phyloP scores from a whole-genome alignment of 768 basidiomycete species.

The Pleurotus citrinopileatus region DNA sequence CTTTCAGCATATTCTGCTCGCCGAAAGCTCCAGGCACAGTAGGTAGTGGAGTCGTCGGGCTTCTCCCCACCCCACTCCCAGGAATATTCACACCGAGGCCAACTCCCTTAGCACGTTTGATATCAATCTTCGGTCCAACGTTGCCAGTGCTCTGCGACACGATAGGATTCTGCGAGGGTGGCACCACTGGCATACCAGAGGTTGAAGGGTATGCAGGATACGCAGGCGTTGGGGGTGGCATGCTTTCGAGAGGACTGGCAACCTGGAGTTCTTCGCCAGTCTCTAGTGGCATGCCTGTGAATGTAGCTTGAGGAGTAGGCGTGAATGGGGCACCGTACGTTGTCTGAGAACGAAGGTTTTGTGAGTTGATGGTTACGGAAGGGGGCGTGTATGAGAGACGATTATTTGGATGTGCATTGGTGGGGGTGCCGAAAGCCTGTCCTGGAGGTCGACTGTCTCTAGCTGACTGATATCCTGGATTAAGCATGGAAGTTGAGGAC shows the following conservation, averaged over 20 bases:
- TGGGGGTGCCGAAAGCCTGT: conserved; percentile 1
- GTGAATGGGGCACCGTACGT: conserved; percentile 50
- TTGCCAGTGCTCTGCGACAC: conserved; percentile 45
- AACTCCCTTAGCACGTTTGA: conserved; percentile 54
- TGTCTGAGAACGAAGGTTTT: conserved; percentile 47
- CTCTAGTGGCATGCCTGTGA: not conserved
- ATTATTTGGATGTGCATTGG: conserved; percentile 8
- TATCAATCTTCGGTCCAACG: conserved; percentile 61
- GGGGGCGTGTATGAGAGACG: conserved; percentile 26
- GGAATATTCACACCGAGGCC: conserved; percentile 24
- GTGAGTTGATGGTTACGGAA: conserved; percentile 25
- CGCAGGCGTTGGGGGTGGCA: conserved; percentile 60
- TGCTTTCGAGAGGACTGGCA: conserved; percentile 21
- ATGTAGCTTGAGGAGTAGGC: conserved; percentile 14
- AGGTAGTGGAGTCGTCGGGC: conserved; percentile 48
- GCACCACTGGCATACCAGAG: conserved; percentile 45
- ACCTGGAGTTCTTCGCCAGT: not conserved
- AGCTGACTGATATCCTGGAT: conserved; percentile 12
- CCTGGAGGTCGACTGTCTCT: not conserved
- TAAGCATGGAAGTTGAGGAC: conserved; percentile 21
- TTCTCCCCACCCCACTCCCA: conserved; percentile 15
- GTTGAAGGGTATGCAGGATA: conserved; percentile 65
- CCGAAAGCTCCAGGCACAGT: conserved; percentile 42
- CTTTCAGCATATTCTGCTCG: conserved; percentile 31
- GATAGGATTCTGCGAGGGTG: conserved; percentile 55